Evolutionary conservation across 768 basidiomycete genomes (phyloP), one percentile per base, ranked within the genome.

Genomic region (Tephrocybe sp.): DNA sequence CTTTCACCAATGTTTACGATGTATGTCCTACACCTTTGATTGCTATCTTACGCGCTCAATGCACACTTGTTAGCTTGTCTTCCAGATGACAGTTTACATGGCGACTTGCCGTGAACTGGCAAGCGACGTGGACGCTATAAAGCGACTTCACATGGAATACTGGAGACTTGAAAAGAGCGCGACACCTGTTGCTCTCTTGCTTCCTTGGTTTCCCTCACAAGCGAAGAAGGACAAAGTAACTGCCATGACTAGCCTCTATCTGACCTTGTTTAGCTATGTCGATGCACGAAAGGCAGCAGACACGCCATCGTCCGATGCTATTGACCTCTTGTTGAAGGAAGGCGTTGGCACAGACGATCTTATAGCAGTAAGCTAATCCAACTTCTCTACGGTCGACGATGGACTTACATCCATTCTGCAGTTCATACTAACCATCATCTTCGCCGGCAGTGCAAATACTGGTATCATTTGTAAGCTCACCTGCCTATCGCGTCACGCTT

Each of bases 401-500:
- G 32, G 2, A 1, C 10, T 4, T 34, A 31, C 31, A 47, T 11
- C 13, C 39, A 30, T 11, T 31, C 26, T n/a, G 20, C 49, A 69
- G 65, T 64, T 68, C 23, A 59, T 69, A 13, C 54, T 72, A 4
- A 59, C 61, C 9, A 55, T 69, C n/a, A 56, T 72, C 17, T 72
- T 71, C 45, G 70, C 70, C 10, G 72, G 69, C 4, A 61, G 67
- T 2, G 50, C 65, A 14, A 70, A 69, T 54, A 71, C 68, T 2
- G 66, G 70, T 9, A 62, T 67, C n/a, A 68, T 52, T 20, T 49
- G 71, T 71, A 48, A 34, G 69, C 14, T 17, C 16, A 4, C 9
- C 32, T 19, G 13, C 35, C 2, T 20, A n/a, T 13, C 33, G 23
- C 4, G 7, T 22, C 34, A 11, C 19, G 16, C 19, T 43, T 51